Percentiles rank a stretch among this genome's conserved stretches.
Conservation (phyloP, 768 basidiomycete genomes). For the Auriscalpium orientale region DNA sequence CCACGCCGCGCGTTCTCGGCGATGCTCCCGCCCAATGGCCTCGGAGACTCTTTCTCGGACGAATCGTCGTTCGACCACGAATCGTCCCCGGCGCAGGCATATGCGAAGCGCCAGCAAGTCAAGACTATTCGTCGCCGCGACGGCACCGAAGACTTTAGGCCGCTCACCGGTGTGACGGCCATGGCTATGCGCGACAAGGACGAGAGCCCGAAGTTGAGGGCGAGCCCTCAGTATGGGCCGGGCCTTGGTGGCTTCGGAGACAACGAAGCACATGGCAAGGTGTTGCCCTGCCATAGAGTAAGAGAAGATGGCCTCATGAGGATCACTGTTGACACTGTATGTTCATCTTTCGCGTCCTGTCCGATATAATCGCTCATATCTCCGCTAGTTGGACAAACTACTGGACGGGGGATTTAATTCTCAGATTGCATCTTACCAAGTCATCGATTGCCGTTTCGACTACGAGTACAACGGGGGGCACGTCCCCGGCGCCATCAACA, state of each 20-base stretch:
- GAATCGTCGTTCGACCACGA: constrained; percentile 42
- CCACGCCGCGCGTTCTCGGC: constrained; percentile 73
- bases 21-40: constrained; percentile 37
- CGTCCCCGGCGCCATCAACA: constrained; percentile 84
- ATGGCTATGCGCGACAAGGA: constrained; percentile 11
- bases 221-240: constrained; percentile 32
- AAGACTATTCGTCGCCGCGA: constrained; percentile 75
- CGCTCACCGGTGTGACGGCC: constrained; percentile 57
- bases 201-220: constrained; percentile 13
- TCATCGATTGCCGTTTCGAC: constrained; percentile 97
- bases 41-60: constrained; percentile 35
- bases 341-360: constrained; percentile 19
- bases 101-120: constrained; percentile 67
- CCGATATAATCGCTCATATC: not conserved
- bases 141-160: constrained; percentile 74
- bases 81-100: constrained; percentile 77
- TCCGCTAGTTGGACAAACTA: constrained; percentile 61
- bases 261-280: constrained; percentile 88
- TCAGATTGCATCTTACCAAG: constrained; percentile 58
- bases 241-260: constrained; percentile 86
- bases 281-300: constrained; percentile 89
- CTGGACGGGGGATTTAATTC: constrained; percentile 67
- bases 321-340: constrained; percentile 71
- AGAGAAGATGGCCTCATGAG: constrained; percentile 95
- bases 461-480: constrained; percentile 96